Percentiles rank a stretch among this genome's conserved stretches.
These are phyloP conservation scores for Suhomyces coccinellae DNA, from an alignment of 1,139 yeast species.

Conservation along the genomic window DNA sequence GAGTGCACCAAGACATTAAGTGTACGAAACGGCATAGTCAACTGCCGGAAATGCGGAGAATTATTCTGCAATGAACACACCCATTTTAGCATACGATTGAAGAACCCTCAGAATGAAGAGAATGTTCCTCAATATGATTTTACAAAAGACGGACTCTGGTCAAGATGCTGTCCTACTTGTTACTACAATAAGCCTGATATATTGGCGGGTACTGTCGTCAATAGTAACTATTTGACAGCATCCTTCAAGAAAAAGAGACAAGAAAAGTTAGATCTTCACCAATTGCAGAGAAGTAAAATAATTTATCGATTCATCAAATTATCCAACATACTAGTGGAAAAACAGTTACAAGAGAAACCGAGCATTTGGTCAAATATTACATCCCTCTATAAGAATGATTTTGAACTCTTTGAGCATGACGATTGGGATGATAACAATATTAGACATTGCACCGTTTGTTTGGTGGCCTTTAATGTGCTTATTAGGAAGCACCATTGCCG, in stretches of 20 bases:
- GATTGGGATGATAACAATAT: slow-evolving; percentile 67
- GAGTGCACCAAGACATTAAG: slow-evolving; percentile 44
- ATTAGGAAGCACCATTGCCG: slow-evolving; percentile 86
- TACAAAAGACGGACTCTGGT: slow-evolving; percentile 56
- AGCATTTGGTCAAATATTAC: slow-evolving; percentile 13
- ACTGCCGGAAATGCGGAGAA: slow-evolving; percentile 72
- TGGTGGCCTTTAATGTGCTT: slow-evolving; percentile 54
- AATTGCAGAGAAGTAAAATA: slow-evolving; percentile 54
- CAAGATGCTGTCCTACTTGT: slow-evolving; percentile 68
- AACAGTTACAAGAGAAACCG: slow-evolving; percentile 18
- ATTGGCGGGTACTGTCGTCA: slow-evolving; percentile 39
- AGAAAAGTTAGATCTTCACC: slow-evolving; percentile 38
- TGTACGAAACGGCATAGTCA: slow-evolving; percentile 53
- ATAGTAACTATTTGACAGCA: slow-evolving; percentile 44
- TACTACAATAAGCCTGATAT: slow-evolving; percentile 58
- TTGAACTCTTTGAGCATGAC: slow-evolving; percentile 14
- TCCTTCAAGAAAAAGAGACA: slow-evolving; percentile 46
- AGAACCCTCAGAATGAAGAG: slow-evolving; percentile 39
- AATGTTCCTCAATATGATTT: slow-evolving; percentile 32
- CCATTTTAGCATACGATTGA: slow-evolving; percentile 45
- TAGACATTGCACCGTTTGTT: slow-evolving; percentile 65
- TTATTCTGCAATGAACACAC: slow-evolving; percentile 71
- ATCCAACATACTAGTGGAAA: slow-evolving; percentile 23
- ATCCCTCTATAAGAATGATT: slow-evolving; percentile 11
- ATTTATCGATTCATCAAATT: slow-evolving; percentile 62